These are phyloP conservation scores for Xylariales sp. DNA, from an alignment of 2,329 filamentous ascomycete species.

Conservation along the genomic window DNA sequence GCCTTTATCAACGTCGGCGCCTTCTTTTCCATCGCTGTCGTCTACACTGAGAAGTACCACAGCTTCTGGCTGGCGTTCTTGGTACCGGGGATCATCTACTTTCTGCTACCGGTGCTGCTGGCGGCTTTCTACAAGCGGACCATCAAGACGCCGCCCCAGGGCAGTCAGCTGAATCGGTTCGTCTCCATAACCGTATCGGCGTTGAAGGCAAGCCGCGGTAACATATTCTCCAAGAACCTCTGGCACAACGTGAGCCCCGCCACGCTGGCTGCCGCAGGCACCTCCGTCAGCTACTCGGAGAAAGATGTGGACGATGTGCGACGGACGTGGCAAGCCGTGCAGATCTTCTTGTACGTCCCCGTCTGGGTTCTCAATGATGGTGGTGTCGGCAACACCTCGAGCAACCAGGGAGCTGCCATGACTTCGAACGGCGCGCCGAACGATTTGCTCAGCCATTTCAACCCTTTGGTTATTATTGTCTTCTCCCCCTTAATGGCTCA, in stretches of 20 bases:
- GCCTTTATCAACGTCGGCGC: conserved; percentile 48
- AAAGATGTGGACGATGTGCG: conserved; percentile 55
- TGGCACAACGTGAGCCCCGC: conserved; percentile 59
- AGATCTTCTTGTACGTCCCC: conserved; percentile 31
- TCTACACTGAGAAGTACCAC: conserved; percentile 57
- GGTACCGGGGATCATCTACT: conserved; percentile 41
- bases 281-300: conserved; percentile 1
- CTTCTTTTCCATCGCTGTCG: conserved; percentile 45
- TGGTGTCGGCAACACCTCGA: conserved; percentile 1
- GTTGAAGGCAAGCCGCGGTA: conserved; percentile 2
- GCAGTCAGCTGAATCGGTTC: conserved; percentile 50
- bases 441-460: conserved; percentile 56
- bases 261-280: not conserved
- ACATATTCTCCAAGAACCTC: conserved; percentile 36
- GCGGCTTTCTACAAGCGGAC: conserved; percentile 54
- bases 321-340: conserved; percentile 40
- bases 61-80: conserved; percentile 58
- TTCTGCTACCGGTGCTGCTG: conserved; percentile 54
- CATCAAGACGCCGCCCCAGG: conserved; percentile 51
- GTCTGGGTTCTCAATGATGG: conserved; percentile 4
- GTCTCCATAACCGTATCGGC: conserved; percentile 31
- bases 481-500: conserved; percentile 48
- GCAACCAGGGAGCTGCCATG: conserved; percentile 32
- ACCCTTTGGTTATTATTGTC: conserved; percentile 57
- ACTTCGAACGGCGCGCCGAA: conserved; percentile 50